Percentiles rank a stretch among this genome's conserved stretches.
Evolutionary conservation across 2,329 filamentous ascomycete species (phyloP).

Genomic region (Penicillium sp.): DNA sequence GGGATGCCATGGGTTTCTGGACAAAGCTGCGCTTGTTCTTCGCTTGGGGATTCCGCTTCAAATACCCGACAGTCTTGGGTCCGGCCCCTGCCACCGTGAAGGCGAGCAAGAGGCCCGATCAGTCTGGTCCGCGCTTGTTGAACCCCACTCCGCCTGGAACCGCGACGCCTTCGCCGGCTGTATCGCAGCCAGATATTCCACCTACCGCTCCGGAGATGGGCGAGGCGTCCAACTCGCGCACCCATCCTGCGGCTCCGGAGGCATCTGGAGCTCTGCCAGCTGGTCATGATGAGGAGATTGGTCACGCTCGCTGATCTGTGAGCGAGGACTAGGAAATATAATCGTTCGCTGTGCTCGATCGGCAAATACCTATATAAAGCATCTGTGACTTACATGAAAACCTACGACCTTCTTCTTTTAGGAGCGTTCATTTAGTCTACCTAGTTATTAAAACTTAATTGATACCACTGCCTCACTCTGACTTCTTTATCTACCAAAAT

Average conservation of each 20-base stretch:
- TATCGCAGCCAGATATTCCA: background rate
- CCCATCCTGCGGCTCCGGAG: background rate
- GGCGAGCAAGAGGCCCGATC: slow-evolving; percentile 22
- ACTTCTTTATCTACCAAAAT: too few relatives aligned
- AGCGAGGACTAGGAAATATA: background rate
- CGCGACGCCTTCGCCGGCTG: background rate
- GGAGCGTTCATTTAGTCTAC: background rate
- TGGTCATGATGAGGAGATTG: slow-evolving; percentile 9
- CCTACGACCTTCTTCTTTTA: background rate
- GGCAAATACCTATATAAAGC: background rate
- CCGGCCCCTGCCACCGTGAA: slow-evolving; percentile 24
- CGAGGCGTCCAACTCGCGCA: background rate
- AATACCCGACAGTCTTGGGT: slow-evolving; percentile 30
- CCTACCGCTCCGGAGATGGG: slow-evolving; percentile 10
- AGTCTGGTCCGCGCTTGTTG: slow-evolving; percentile 17
- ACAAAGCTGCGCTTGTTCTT: slow-evolving; percentile 28
- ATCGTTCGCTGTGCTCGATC: background rate
- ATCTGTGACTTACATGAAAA: background rate
- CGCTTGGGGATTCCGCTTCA: slow-evolving; percentile 30
- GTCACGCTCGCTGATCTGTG: slow-evolving; percentile 6
- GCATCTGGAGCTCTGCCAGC: slow-evolving; percentile 5
- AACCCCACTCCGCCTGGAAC: slow-evolving; percentile 7
- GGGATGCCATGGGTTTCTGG: slow-evolving; percentile 27
- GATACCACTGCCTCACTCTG: background rate
- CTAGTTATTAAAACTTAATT: slow-evolving; percentile 1